A percentile compares a stretch with the other conserved stretches of the same genome.
Evolutionary conservation across 306 rosid species (phyloP).

Genomic region (Inga leiocalycina): DNA sequence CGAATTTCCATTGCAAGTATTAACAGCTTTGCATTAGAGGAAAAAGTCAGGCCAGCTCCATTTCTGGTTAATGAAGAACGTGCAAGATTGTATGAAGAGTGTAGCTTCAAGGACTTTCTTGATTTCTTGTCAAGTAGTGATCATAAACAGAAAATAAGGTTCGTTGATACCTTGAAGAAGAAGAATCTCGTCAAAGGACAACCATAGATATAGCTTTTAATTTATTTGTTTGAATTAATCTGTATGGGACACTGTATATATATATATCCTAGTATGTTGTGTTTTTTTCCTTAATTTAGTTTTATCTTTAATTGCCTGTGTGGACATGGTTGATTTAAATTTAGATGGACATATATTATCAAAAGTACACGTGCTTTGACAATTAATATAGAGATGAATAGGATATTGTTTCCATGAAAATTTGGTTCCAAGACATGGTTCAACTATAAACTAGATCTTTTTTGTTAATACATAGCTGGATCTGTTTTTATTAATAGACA

Average conservation of each 20-base stretch:
- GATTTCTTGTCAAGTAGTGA: neutral
- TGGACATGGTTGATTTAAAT: no score
- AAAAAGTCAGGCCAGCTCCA: conserved; percentile 5
- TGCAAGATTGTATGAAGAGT: neutral
- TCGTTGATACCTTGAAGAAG: neutral
- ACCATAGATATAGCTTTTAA: neutral
- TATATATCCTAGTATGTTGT: neutral
- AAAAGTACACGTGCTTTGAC: no score
- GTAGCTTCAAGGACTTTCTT: neutral
- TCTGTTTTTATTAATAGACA: no score
- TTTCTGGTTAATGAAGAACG: conserved; percentile 13
- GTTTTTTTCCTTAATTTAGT: no score
- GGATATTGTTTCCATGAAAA: no score
- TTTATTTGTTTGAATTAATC: neutral
- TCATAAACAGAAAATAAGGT: neutral
- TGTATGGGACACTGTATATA: neutral
- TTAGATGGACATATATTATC: no score
- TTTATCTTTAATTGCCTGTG: neutral
- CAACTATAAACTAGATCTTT: no score
- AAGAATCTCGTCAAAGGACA: neutral
- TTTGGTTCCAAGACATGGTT: no score
- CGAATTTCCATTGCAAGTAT: conserved; percentile 1
- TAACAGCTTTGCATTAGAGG: conserved; percentile 9
- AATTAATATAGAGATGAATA: no score
- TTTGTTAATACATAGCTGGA: no score